Conservation (phyloP, 2,329 filamentous ascomycete species). For the Mycosphaerelloides madeirae region DNA sequence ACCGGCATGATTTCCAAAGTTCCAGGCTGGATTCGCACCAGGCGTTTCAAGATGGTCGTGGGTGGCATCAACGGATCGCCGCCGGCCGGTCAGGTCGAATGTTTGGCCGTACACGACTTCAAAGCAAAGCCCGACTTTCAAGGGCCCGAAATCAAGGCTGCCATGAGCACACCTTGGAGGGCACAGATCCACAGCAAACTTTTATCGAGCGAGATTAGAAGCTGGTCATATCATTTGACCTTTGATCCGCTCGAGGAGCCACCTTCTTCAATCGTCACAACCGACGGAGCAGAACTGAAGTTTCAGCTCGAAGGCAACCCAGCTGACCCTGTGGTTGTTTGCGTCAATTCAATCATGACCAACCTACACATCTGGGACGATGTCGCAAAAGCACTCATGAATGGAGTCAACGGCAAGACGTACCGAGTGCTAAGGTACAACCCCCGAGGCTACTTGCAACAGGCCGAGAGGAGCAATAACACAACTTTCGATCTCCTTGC, state of each 20-base stretch:
- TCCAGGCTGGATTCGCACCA: conserved; percentile 72
- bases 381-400: conserved; percentile 59
- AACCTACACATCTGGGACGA: conserved; percentile 76
- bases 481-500: conserved; percentile 60
- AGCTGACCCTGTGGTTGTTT: conserved; percentile 66
- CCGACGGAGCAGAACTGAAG: conserved; percentile 63
- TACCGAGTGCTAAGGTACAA: conserved; percentile 75
- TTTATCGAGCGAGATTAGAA: conserved; percentile 53
- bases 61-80: conserved; percentile 49
- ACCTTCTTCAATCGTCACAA: conserved; percentile 65
- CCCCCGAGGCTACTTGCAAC: conserved; percentile 60
- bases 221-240: conserved; percentile 70
- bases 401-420: conserved; percentile 49
- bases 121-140: conserved; percentile 61
- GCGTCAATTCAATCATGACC: conserved; percentile 76
- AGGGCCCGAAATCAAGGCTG: conserved; percentile 59
- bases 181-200: conserved; percentile 56
- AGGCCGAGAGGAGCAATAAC: conserved; percentile 38
- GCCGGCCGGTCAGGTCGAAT: conserved; percentile 50
- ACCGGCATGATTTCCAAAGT: conserved; percentile 65
- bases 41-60: conserved; percentile 63
- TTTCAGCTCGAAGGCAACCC: conserved; percentile 73
- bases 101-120: conserved; percentile 69
- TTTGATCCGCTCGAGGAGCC: conserved; percentile 60
- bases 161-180: conserved; percentile 59